Percentiles rank a stretch among this genome's conserved stretches.
Conservation (phyloP, 2,329 filamentous ascomycete species). For the Xylariaceae sp. region DNA sequence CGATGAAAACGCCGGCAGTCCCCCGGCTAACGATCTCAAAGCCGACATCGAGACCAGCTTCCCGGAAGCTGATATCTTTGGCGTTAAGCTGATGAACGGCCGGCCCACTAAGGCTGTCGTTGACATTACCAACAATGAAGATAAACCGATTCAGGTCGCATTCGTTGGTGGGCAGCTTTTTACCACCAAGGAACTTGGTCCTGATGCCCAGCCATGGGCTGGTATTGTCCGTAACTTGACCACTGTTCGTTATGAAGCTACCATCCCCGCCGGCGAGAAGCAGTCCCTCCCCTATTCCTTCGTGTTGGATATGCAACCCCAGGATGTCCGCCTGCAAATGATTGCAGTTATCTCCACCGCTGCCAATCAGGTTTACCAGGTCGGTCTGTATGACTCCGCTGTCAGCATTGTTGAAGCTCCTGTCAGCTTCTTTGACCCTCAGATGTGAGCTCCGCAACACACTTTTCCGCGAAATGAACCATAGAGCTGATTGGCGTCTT, state of each 20-base stretch:
- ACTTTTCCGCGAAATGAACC: conserved; percentile 3
- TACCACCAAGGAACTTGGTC: conserved; percentile 48
- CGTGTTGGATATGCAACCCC: conserved; percentile 85
- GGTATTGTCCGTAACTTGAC: conserved; percentile 81
- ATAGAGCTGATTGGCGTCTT: conserved; percentile 43
- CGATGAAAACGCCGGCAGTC: conserved; percentile 20
- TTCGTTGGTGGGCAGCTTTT: conserved; percentile 74
- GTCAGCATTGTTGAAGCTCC: conserved; percentile 87
- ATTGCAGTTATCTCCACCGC: conserved; percentile 66
- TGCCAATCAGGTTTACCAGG: conserved; percentile 67
- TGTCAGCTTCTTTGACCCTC: conserved; percentile 87
- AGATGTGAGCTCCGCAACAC: conserved; percentile 65
- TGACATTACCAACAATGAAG: conserved; percentile 80
- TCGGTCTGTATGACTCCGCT: conserved; percentile 75
- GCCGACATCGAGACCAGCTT: conserved; percentile 62
- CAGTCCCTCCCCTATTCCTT: conserved; percentile 79
- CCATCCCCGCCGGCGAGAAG: conserved; percentile 71
- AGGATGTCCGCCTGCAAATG: conserved; percentile 77
- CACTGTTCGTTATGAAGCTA: conserved; percentile 65
- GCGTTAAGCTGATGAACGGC: conserved; percentile 93
- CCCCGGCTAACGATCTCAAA: conserved; percentile 45
- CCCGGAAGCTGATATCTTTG: conserved; percentile 77
- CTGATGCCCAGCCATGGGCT: conserved; percentile 41
- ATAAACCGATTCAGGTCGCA: conserved; percentile 66
- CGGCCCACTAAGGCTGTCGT: conserved; percentile 78